Percentiles rank a stretch among this genome's conserved stretches.
Conservation (phyloP, 495 filamentous ascomycete species). For the Cladorrhinum samala region DNA sequence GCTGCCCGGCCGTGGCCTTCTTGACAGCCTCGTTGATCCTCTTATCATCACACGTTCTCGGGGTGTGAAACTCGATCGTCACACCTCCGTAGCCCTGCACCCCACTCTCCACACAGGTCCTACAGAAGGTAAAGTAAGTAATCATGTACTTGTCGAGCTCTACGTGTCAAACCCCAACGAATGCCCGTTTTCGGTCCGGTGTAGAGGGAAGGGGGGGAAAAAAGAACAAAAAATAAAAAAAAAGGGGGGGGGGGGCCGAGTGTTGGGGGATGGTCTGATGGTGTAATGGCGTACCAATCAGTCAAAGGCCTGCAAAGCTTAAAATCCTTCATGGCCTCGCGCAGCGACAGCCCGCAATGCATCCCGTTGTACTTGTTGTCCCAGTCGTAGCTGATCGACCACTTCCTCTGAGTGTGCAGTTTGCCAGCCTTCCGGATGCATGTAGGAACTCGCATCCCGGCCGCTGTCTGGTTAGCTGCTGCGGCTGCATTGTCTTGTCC, state of each 20-base stretch:
- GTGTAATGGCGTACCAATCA: slow-evolving; percentile 6
- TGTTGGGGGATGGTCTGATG: too few species aligned
- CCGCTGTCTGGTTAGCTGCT: too few species aligned
- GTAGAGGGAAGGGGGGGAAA: too few species aligned
- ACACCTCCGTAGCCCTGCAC: background rate
- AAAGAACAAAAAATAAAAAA: background rate
- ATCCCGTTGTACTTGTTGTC: slow-evolving; percentile 4
- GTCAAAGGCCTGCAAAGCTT: slow-evolving; percentile 4
- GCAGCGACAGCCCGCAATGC: slow-evolving; percentile 9
- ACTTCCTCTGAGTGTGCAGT: slow-evolving; percentile 8
- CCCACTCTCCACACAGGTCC: slow-evolving; percentile 4
- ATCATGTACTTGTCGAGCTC: too few species aligned
- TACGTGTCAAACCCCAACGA: too few species aligned
- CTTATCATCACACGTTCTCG: slow-evolving; percentile 4
- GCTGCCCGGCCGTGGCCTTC: background rate
- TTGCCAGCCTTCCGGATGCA: slow-evolving; percentile 6
- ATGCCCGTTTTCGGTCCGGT: too few species aligned
- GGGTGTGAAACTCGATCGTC: slow-evolving; percentile 12
- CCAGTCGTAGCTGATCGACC: slow-evolving; percentile 6
- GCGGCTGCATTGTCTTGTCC: background rate
- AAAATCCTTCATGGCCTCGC: background rate
- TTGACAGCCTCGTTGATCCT: background rate
- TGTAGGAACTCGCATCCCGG: slow-evolving; percentile 3
- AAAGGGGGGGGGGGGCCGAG: too few species aligned
- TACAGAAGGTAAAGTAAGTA: too few species aligned